Percentiles rank a stretch among this genome's conserved stretches.
Evolutionary conservation across 164 flowering plant species (phyloP).

Genomic region (Aristolochia fimbriata): DNA sequence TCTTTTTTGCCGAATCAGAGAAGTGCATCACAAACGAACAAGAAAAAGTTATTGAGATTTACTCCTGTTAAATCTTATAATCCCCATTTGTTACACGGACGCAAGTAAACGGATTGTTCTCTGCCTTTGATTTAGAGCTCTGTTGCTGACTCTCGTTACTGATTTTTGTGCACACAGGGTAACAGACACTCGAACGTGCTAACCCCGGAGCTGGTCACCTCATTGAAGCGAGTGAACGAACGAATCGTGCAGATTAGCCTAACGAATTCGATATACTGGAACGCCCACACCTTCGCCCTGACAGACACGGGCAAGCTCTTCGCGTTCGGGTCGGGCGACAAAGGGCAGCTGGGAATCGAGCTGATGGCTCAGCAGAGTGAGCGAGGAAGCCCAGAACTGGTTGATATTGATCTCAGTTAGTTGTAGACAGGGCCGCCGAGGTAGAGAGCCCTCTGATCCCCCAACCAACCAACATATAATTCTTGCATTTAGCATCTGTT

Average conservation of each 20-base stretch:
- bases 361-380: conserved; percentile 54
- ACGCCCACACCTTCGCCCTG: conserved; percentile 93
- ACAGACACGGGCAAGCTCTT: conserved; percentile 80
- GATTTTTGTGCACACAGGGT: conserved; percentile 34
- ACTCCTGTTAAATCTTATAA: too few species aligned
- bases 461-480: too few species aligned
- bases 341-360: conserved; percentile 83
- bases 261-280: conserved; percentile 84
- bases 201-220: conserved; percentile 75
- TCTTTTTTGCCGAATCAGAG: too few species aligned
- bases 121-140: too few species aligned
- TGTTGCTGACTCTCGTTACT: background rate
- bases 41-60: too few species aligned
- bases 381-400: conserved; percentile 65
- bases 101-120: too few species aligned
- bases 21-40: too few species aligned
- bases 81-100: too few species aligned
- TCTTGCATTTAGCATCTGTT: conserved; percentile 3
- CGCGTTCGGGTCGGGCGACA: conserved; percentile 91
- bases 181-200: conserved; percentile 59
- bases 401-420: conserved; percentile 67
- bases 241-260: conserved; percentile 89
- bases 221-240: conserved; percentile 63
- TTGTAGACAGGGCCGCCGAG: background rate
- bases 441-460: too few species aligned